Conservation (phyloP, 108 stramenopile species). For the Cyclotella kingstonii region DNA sequence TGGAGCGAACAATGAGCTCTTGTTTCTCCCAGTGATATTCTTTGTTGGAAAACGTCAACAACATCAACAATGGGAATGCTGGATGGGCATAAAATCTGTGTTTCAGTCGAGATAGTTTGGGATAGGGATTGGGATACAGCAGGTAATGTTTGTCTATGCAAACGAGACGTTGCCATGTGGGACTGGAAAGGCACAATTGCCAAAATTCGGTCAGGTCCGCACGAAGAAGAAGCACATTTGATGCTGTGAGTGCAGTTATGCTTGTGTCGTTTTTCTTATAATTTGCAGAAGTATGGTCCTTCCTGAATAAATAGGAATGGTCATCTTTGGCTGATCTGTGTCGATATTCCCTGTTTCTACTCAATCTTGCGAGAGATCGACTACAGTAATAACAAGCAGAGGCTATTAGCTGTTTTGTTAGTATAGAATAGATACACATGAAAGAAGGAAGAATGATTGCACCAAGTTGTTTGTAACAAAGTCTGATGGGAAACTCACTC, state of each 20-base stretch:
- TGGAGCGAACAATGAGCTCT: slow-evolving; percentile 64
- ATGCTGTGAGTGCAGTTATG: not conserved
- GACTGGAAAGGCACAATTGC: slow-evolving; percentile 45
- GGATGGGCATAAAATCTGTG: slow-evolving; percentile 88
- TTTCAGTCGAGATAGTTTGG: slow-evolving; percentile 68
- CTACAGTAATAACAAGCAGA: slow-evolving; percentile 4
- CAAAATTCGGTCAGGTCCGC: slow-evolving; percentile 90
- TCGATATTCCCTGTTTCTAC: slow-evolving; percentile 28
- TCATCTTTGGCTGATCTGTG: slow-evolving; percentile 2
- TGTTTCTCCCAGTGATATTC: slow-evolving; percentile 26
- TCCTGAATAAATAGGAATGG: too few relatives aligned
- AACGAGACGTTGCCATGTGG: slow-evolving; percentile 19
- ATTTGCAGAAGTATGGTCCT: too few relatives aligned
- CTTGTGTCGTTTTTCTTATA: slow-evolving; percentile 1
- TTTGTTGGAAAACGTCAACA: slow-evolving; percentile 24
- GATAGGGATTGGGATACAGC: slow-evolving; percentile 94
- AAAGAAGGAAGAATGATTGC: too few relatives aligned
- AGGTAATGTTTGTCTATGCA: slow-evolving; percentile 64
- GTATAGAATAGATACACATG: too few relatives aligned
- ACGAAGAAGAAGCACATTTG: slow-evolving; percentile 72
- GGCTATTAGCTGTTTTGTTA: too few relatives aligned
- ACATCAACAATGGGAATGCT: slow-evolving; percentile 77
- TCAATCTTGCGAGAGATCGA: slow-evolving; percentile 75
- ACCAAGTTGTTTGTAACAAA: not conserved
- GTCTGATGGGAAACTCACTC: slow-evolving; percentile 52